phyloP scores from a whole-genome alignment of 2,329 filamentous ascomycete genomes.

The Colletotrichum sp. region DNA sequence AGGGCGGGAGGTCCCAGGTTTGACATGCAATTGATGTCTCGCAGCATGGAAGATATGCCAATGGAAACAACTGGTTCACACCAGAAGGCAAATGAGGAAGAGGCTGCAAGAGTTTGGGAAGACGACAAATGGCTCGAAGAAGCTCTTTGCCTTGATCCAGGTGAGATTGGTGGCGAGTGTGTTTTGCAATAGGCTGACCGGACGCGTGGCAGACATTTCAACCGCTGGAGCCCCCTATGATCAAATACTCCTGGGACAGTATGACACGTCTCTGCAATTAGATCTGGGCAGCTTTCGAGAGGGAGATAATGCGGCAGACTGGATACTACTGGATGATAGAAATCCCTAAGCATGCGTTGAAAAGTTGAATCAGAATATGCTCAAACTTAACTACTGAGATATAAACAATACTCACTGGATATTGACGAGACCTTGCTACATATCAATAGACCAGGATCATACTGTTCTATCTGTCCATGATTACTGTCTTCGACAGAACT shows the following conservation, averaged over 20 bases:
- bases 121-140: neutral
- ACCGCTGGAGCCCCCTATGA: rapidly evolving
- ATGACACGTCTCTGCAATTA: neutral
- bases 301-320: neutral
- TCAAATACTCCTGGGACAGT: neutral
- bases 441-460: too few species aligned
- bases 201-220: neutral
- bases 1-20: neutral
- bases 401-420: too few species aligned
- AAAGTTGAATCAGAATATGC: too few species aligned
- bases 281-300: neutral
- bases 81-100: rapidly evolving
- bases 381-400: too few species aligned
- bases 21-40: neutral
- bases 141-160: neutral
- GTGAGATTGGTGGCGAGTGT: neutral
- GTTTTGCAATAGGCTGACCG: neutral
- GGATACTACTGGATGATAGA: neutral
- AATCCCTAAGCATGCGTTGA: neutral
- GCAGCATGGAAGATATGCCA: neutral
- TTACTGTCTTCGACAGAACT: too few species aligned
- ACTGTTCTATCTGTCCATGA: too few species aligned
- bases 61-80: neutral
- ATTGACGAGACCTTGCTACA: too few species aligned
- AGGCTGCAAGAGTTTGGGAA: neutral